phyloP scores from a whole-genome alignment of 352 stramenopile species.

The Thraustochytrium sp. region DNA sequence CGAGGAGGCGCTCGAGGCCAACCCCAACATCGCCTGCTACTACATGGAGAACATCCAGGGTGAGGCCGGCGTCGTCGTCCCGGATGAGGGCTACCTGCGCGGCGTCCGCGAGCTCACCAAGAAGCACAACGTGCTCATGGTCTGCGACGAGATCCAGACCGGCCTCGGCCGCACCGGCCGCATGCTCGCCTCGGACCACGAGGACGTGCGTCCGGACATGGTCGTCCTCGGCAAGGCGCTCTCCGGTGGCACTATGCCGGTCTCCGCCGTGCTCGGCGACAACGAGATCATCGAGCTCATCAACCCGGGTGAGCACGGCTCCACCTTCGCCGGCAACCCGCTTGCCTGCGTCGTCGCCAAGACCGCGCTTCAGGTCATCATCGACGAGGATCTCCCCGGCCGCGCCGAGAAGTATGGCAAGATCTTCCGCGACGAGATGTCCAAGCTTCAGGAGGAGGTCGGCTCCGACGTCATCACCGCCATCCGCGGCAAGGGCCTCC shows the following conservation, averaged over 20 bases:
- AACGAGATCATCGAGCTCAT: constrained; percentile 97
- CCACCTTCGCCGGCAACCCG: constrained; percentile 93
- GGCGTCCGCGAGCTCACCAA: constrained; percentile 76
- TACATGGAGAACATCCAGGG: constrained; percentile 99
- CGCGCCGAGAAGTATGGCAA: constrained; percentile 87
- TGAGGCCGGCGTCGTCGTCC: constrained; percentile 95
- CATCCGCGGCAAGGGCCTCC: constrained; percentile 88
- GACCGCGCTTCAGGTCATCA: constrained; percentile 87
- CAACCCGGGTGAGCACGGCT: constrained; percentile 92
- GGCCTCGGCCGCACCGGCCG: constrained; percentile 92
- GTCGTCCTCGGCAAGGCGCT: constrained; percentile 84
- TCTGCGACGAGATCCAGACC: constrained; percentile 97
- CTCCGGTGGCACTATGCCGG: constrained; percentile 91
- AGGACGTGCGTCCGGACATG: constrained; percentile 94
- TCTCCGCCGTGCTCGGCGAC: constrained; percentile 90
- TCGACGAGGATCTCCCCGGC: constrained; percentile 91
- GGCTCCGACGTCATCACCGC: constrained; percentile 57
- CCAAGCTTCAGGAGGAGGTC: constrained; percentile 49
- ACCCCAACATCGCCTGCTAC: constrained; percentile 90
- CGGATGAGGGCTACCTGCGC: constrained; percentile 89
- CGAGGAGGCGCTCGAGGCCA: constrained; percentile 65
- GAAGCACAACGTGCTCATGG: constrained; percentile 97
- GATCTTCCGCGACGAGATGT: constrained; percentile 82
- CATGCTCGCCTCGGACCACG: constrained; percentile 90
- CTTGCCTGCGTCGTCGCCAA: constrained; percentile 93